Evolutionary conservation across 768 basidiomycete species (phyloP).

Genomic region (Guyanaporus albipodus): DNA sequence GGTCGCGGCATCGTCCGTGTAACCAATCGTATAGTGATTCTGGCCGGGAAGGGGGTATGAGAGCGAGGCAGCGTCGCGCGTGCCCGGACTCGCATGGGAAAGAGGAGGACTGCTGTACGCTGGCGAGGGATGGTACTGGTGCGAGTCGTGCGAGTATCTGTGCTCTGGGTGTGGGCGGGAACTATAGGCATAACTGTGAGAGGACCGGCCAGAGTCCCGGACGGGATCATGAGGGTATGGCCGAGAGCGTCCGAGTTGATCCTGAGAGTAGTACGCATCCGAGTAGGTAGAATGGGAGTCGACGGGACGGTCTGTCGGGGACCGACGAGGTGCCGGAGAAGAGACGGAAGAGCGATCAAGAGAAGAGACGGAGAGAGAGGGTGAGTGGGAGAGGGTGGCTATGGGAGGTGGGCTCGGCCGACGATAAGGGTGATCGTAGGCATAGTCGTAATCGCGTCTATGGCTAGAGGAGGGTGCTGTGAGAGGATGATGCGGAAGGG

Average conservation of each 20-base stretch:
- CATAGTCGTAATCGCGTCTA: slow-evolving; percentile 37
- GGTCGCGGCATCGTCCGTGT: slow-evolving; percentile 78
- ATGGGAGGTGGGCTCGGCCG: slow-evolving; percentile 47
- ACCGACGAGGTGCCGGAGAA: slow-evolving; percentile 52
- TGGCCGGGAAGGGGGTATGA: slow-evolving; percentile 39
- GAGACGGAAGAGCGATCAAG: slow-evolving; percentile 56
- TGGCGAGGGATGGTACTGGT: slow-evolving; percentile 29
- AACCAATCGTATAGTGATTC: slow-evolving; percentile 36
- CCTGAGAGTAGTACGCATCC: slow-evolving; percentile 40
- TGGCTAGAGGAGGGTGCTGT: slow-evolving; percentile 28
- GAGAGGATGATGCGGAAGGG: slow-evolving; percentile 30
- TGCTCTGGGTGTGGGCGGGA: slow-evolving; percentile 26
- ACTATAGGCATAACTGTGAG: slow-evolving; percentile 36
- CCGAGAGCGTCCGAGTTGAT: slow-evolving; percentile 31
- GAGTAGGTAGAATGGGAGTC: slow-evolving; percentile 31
- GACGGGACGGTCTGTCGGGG: slow-evolving; percentile 32
- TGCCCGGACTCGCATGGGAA: slow-evolving; percentile 17
- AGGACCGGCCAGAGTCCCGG: slow-evolving; percentile 27
- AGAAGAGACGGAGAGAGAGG: slow-evolving; percentile 56
- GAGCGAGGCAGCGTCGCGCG: slow-evolving; percentile 28
- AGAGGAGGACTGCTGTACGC: slow-evolving; percentile 27
- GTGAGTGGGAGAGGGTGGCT: slow-evolving; percentile 53
- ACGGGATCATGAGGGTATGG: slow-evolving; percentile 33
- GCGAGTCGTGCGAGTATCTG: slow-evolving; percentile 32
- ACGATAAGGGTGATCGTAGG: slow-evolving; percentile 39